A percentile compares a stretch with the other conserved stretches of the same genome.
Evolutionary conservation across 148 eudicot species (phyloP).

Genomic region (Cornus kousa): DNA sequence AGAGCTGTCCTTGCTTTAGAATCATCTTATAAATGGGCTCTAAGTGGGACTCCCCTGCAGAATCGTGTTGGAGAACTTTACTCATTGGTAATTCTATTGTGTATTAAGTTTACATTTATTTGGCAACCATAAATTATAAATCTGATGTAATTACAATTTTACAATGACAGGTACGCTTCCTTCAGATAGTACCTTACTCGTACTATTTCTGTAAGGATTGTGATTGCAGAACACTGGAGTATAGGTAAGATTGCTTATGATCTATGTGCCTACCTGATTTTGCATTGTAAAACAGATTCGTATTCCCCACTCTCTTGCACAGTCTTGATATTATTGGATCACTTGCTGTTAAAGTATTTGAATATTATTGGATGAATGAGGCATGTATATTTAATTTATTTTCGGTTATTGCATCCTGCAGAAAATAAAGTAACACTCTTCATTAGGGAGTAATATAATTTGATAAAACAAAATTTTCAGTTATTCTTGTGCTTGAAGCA

Average conservation of each 20-base stretch:
- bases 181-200: conserved; percentile 76
- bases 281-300: neutral
- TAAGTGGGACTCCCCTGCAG: conserved; percentile 98
- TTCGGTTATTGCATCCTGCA: neutral
- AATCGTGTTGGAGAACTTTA: conserved; percentile 97
- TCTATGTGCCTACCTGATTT: neutral
- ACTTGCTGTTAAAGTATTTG: neutral
- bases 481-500: neutral
- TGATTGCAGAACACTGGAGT: conserved; percentile 82
- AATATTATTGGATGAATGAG: neutral
- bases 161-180: conserved; percentile 72
- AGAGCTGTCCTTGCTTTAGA: conserved; percentile 78
- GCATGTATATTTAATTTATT: conserved; percentile 1
- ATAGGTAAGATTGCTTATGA: conserved; percentile 42
- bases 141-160: neutral
- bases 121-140: neutral
- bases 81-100: conserved; percentile 60
- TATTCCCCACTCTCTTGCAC: neutral
- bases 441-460: neutral
- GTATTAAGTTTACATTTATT: conserved; percentile 2
- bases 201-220: conserved; percentile 95
- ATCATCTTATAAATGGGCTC: conserved; percentile 93
- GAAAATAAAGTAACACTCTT: neutral
- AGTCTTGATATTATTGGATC: no score
- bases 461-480: neutral